Conservation (phyloP, 768 basidiomycete genomes). For the Rhodotorula sphaerocarpa region DNA sequence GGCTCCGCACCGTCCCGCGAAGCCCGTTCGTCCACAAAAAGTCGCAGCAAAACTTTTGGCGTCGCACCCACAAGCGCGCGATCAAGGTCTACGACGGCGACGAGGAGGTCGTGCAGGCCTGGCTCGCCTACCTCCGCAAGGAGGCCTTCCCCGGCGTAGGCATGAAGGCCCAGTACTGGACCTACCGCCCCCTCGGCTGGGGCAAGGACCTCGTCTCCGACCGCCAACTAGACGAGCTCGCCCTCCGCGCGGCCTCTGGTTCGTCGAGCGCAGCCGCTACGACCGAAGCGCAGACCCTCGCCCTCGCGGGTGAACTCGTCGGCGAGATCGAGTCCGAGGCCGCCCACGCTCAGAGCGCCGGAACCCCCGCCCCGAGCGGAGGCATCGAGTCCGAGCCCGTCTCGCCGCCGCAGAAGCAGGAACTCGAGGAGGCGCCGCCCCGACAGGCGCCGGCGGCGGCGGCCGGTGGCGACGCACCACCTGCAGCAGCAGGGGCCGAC, state of each 20-base stretch:
- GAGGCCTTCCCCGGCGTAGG: slow-evolving; percentile 80
- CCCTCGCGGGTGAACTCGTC: slow-evolving; percentile 2
- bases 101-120: slow-evolving; percentile 64
- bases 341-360: not conserved
- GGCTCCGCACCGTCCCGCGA: slow-evolving; percentile 74
- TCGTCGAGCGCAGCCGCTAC: not conserved
- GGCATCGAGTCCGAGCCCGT: no score
- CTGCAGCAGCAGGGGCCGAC: no score
- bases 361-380: no score
- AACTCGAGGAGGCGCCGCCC: not conserved
- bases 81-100: slow-evolving; percentile 89
- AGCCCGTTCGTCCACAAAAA: slow-evolving; percentile 90
- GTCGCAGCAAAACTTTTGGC: slow-evolving; percentile 87
- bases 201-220: slow-evolving; percentile 45
- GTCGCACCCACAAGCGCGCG: slow-evolving; percentile 68
- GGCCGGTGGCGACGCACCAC: no score
- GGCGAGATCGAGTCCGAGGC: slow-evolving; percentile 9
- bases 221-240: not conserved
- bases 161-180: slow-evolving; percentile 71
- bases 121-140: slow-evolving; percentile 66
- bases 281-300: not conserved
- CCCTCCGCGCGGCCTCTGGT: not conserved
- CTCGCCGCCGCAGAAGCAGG: not conserved
- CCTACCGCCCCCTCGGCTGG: slow-evolving; percentile 55
- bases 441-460: not conserved